Conservation (phyloP, 139 green algal genomes). For the Coelastrella sp. region DNA sequence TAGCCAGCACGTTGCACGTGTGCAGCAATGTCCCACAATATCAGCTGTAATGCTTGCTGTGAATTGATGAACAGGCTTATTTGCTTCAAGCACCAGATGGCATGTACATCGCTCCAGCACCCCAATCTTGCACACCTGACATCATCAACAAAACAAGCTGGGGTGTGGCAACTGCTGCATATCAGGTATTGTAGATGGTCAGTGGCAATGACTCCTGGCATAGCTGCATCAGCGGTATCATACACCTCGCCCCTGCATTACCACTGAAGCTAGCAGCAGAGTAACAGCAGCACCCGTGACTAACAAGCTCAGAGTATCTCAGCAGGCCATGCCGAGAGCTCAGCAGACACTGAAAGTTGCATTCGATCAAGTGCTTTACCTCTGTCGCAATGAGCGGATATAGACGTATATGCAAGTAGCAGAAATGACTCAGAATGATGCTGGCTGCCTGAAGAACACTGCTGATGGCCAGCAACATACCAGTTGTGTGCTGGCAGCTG, state of each 20-base stretch:
- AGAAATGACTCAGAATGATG: background rate
- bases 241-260: too few species aligned
- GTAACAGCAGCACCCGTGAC: background rate
- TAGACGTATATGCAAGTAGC: too few species aligned
- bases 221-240: too few species aligned
- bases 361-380: too few species aligned
- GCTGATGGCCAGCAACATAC: background rate
- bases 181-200: background rate
- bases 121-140: background rate
- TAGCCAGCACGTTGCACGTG: too few species aligned
- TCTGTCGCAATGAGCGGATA: too few species aligned
- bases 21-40: too few species aligned
- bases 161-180: background rate
- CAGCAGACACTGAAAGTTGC: too few species aligned
- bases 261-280: too few species aligned
- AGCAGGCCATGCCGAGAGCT: background rate
- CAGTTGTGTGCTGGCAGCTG: background rate
- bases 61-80: background rate
- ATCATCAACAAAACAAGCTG: conserved; percentile 1
- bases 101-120: background rate
- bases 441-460: background rate
- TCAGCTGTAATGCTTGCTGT: too few species aligned
- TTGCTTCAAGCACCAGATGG: background rate
- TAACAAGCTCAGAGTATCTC: background rate
- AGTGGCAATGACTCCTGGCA: background rate